phyloP scores from a whole-genome alignment of 2,329 filamentous ascomycete species.

The Trichoderma sp. region DNA sequence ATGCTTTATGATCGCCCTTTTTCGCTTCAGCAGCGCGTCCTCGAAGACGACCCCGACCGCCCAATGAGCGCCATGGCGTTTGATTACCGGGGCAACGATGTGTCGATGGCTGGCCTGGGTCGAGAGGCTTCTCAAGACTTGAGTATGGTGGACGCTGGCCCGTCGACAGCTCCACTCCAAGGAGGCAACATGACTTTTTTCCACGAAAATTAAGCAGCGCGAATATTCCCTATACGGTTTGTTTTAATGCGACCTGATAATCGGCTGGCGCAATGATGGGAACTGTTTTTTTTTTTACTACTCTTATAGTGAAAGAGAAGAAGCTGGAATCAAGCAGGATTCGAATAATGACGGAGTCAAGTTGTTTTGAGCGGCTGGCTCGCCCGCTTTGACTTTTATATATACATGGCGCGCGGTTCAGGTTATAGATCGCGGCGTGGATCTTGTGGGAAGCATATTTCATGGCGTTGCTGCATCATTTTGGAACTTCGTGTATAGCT shows the following conservation, averaged over 20 bases:
- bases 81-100: constrained; percentile 43
- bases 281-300: background rate
- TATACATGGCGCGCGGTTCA: constrained; percentile 35
- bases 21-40: constrained; percentile 50
- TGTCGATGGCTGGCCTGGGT: constrained; percentile 35
- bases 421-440: constrained; percentile 37
- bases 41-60: constrained; percentile 50
- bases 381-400: constrained; percentile 35
- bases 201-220: constrained; percentile 45
- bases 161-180: constrained; percentile 56
- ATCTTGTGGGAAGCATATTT: constrained; percentile 40
- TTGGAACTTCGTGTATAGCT: constrained; percentile 32
- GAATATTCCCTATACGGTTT: background rate
- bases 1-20: constrained; percentile 55
- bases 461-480: constrained; percentile 41
- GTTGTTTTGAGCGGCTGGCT: constrained; percentile 30
- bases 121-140: constrained; percentile 50
- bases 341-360: constrained; percentile 19
- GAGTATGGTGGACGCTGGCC: constrained; percentile 58
- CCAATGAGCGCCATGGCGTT: constrained; percentile 55
- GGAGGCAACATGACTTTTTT: constrained; percentile 53
- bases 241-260: constrained; percentile 11
- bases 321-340: constrained; percentile 11
- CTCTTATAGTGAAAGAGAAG: constrained; percentile 23
- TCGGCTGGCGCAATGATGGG: constrained; percentile 18